Percentiles rank a stretch among this genome's conserved stretches.
Evolutionary conservation across 106 monocot genomes (phyloP).

Genomic region (Dactylorhiza incarnata): DNA sequence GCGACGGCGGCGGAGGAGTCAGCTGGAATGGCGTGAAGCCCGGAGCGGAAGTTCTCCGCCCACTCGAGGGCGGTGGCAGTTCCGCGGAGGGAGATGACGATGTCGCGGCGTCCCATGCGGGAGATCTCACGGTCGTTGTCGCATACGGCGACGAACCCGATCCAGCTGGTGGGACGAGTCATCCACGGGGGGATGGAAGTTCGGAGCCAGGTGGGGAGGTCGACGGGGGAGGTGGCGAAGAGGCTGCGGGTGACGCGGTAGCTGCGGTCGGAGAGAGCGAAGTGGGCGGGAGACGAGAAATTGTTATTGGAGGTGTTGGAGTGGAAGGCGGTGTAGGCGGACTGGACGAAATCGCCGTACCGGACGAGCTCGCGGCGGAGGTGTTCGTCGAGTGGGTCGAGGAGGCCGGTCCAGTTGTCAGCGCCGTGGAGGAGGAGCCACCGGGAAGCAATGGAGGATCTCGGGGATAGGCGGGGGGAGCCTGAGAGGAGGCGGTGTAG

Average conservation of each 20-base stretch:
- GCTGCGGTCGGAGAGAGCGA: slow-evolving; percentile 38
- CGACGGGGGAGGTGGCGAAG: slow-evolving; percentile 65
- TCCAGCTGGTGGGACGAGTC: slow-evolving; percentile 41
- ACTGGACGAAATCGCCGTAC: slow-evolving; percentile 72
- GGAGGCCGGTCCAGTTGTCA: slow-evolving; percentile 56
- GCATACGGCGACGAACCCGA: slow-evolving; percentile 74
- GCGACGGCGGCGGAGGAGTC: not conserved
- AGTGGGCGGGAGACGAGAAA: slow-evolving; percentile 4
- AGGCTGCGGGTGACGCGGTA: slow-evolving; percentile 55
- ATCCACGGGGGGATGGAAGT: slow-evolving; percentile 25
- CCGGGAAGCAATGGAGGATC: slow-evolving; percentile 22
- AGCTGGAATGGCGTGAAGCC: slow-evolving; percentile 18
- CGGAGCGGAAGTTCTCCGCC: slow-evolving; percentile 55
- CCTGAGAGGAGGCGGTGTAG: slow-evolving; percentile 47
- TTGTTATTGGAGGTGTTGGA: too few species aligned
- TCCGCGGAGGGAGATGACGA: slow-evolving; percentile 56
- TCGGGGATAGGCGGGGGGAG: slow-evolving; percentile 44
- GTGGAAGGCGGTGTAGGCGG: slow-evolving; percentile 63
- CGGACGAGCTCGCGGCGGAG: slow-evolving; percentile 84
- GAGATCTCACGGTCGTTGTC: slow-evolving; percentile 37
- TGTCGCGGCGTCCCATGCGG: slow-evolving; percentile 68
- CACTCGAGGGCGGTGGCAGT: slow-evolving; percentile 64
- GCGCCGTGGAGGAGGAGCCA: slow-evolving; percentile 71
- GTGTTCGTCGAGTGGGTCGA: slow-evolving; percentile 65
- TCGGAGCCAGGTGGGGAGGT: slow-evolving; percentile 31